Percentiles rank a stretch among this genome's conserved stretches.
These are phyloP conservation scores for Pestalotiopsis sp. DNA, from an alignment of 2,329 filamentous ascomycete species.

Conservation along the genomic window DNA sequence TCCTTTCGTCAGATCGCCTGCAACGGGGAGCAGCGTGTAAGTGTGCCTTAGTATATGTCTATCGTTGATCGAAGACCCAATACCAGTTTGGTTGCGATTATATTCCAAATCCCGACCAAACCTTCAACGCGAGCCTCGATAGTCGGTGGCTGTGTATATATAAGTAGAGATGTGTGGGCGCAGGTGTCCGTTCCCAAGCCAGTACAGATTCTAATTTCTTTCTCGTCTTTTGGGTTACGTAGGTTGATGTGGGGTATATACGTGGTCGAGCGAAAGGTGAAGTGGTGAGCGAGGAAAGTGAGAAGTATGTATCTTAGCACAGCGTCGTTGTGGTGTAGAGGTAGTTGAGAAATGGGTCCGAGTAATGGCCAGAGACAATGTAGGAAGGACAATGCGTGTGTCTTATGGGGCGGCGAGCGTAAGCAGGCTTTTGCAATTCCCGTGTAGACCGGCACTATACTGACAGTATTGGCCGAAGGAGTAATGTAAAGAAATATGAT, in stretches of 20 bases:
- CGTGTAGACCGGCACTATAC: conserved; percentile 10
- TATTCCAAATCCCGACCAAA: not conserved
- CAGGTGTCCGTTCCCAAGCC: not conserved
- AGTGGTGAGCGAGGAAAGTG: not conserved
- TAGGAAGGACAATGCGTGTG: conserved; percentile 1
- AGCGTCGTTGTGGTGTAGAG: not conserved
- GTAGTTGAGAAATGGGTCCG: not conserved
- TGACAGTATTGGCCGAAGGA: conserved; percentile 8
- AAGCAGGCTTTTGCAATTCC: conserved; percentile 11
- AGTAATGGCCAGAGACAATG: not conserved
- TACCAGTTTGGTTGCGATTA: not conserved
- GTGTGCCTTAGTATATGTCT: not conserved
- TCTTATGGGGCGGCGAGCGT: conserved; percentile 8
- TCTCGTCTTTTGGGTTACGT: not conserved
- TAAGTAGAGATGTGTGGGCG: not conserved
- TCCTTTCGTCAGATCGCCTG: not conserved
- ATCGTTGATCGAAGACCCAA: not conserved
- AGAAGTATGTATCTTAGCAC: not conserved
- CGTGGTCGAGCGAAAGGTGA: not conserved
- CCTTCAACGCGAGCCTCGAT: not conserved
- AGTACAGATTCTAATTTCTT: not conserved
- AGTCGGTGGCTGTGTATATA: not conserved
- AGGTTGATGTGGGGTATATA: not conserved
- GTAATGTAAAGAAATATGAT: conserved; percentile 8
- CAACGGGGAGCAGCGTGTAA: not conserved